Evolutionary conservation across 140 eudicot species (phyloP).

Genomic region (Senecio squalidus): DNA sequence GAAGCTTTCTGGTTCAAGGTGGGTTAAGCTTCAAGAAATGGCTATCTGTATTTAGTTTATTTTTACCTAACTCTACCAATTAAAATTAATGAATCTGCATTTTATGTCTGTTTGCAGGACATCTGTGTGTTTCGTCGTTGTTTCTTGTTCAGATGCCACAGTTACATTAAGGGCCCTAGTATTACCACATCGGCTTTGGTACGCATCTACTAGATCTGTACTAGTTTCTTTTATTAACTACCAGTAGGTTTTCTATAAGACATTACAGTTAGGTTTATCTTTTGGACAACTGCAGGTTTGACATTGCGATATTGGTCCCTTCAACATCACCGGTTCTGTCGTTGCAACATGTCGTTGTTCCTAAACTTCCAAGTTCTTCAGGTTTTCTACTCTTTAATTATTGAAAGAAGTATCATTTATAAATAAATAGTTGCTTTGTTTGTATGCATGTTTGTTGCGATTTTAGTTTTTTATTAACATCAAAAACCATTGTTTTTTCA

Average conservation of each 20-base stretch:
- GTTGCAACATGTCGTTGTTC: conserved; percentile 72
- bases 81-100: conserved; percentile 1
- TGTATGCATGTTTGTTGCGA: no score
- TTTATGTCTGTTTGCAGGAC: conserved; percentile 46
- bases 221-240: background rate
- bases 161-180: conserved; percentile 82
- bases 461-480: background rate
- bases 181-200: conserved; percentile 89
- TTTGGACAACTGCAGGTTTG: conserved; percentile 62
- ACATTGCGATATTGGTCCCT: conserved; percentile 71
- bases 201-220: conserved; percentile 13
- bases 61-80: background rate
- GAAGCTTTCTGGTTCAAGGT: conserved; percentile 64
- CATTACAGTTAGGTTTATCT: background rate
- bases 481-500: conserved; percentile 18
- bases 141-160: conserved; percentile 91
- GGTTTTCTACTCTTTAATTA: no score
- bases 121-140: conserved; percentile 76
- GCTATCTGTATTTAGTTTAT: background rate
- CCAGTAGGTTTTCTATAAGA: no score
- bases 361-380: conserved; percentile 33
- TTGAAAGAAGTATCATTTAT: no score
- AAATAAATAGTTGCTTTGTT: no score
- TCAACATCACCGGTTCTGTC: conserved; percentile 80
- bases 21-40: conserved; percentile 14